phyloP scores from a whole-genome alignment of 192 early-diverging fungal genomes.

The Kickxella alabastrina region DNA sequence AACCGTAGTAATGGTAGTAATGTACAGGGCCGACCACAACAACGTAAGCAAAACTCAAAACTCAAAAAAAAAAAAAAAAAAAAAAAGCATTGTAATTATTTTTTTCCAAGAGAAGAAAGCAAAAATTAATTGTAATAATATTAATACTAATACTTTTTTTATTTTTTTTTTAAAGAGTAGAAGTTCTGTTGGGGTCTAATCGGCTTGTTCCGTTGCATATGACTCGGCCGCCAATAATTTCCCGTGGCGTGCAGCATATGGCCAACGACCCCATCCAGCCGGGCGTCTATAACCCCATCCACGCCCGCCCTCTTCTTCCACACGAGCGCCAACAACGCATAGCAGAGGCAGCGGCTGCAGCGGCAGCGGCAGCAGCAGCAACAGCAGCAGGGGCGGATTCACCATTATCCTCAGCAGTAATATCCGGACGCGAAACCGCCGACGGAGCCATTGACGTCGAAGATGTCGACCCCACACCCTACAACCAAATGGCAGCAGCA shows the following conservation, averaged over 20 bases:
- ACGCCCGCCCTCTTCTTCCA: slow-evolving; percentile 36
- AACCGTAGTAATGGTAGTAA: neutral
- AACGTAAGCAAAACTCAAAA: too few species aligned
- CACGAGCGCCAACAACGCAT: slow-evolving; percentile 11
- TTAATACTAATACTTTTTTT: neutral
- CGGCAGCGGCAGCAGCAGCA: slow-evolving; percentile 7
- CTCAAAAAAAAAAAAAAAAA: too few species aligned
- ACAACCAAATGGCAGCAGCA: slow-evolving; percentile 1
- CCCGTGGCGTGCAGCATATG: slow-evolving; percentile 9
- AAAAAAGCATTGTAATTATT: too few species aligned
- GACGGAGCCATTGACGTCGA: slow-evolving; percentile 45
- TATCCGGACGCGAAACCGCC: slow-evolving; percentile 13
- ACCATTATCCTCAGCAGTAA: neutral
- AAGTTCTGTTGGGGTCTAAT: neutral
- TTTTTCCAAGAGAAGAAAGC: too few species aligned
- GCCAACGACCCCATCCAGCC: slow-evolving; percentile 39
- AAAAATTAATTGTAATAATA: too few species aligned
- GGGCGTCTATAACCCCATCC: slow-evolving; percentile 39
- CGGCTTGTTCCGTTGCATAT: slow-evolving; percentile 2
- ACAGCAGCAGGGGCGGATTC: too few species aligned
- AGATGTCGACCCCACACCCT: slow-evolving; percentile 18
- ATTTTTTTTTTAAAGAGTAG: neutral
- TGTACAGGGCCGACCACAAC: too few species aligned
- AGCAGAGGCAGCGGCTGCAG: neutral
- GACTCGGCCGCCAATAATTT: slow-evolving; percentile 9